Base-by-base conservation (phyloP, 176 grass and related monocot species). In the Areca catechu region DNA sequence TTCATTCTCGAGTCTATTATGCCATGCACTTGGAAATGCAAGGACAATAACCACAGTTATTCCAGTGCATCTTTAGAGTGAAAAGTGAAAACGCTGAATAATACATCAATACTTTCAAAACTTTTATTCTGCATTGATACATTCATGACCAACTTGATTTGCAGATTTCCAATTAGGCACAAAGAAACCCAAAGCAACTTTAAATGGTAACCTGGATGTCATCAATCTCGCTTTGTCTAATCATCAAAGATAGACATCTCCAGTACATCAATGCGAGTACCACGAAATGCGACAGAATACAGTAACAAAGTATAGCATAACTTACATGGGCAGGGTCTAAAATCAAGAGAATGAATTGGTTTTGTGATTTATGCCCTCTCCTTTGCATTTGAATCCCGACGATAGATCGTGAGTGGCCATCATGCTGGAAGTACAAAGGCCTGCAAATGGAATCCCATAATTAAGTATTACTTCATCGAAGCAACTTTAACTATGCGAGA, bases 351-450 rank as follows among this genome's bases (percentile, higher is more conserved):
- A 24, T 77, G 68, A 69, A 97, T 70, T 6, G 65, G 23, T 90
- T 77, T 59, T 71, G 71, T 65, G 61, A 69, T 72, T 68, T 71
- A 72, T 3, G 53, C 50, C 58, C 22, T 22, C 43, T 80, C 66
- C 77, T 85, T 67, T 90, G 80, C 86, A 82, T 90, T 78, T 97
- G 92, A 82, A 97, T 90, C n/a, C 92, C 92, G 61, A 91, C 69
- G 56, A 97, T 97, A 14, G 86, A 90, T 67, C 92, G 83, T 52
- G 92, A 97, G 88, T 97, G 92, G 19, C 92, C 92, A 43, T 88
- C 60, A 82, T 91, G 86, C 77, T 97, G 92, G 50, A 97, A 88
- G 72, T 97, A 97, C 22, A 97, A 67, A 16, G 92, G 92, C 53
- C 92, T 97, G 63, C 15, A 53, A 22, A 49, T 65, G 19, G 12